Evolutionary conservation across 306 rosid species (phyloP), one percentile per base, ranked within the genome.

Genomic region (Geum urbanum): DNA sequence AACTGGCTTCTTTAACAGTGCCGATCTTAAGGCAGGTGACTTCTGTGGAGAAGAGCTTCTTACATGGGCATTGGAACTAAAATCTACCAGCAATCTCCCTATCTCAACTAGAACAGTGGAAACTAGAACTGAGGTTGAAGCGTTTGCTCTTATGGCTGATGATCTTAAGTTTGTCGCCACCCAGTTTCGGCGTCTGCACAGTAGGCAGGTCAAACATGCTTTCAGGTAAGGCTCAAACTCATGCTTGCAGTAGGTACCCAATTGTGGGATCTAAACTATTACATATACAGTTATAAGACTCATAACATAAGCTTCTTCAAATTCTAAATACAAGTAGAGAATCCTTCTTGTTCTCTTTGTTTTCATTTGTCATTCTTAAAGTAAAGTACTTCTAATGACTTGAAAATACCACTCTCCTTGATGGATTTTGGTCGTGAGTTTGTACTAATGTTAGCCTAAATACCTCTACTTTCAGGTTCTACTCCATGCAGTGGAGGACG

Each of bases 41-140:
- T 94, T 94, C 58, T 94, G 98, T 69, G 98, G 98, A 43, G 98
- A 94, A 71, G 97, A 90, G 85, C 96, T 94, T 75, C 83, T 94
- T 22, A 89, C 94, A 47, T 94, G 96, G 98, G 98, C 98, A 6
- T 78, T 88, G 83, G 95, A 88, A 69, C 89, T 95, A 19, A 73
- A 53, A 46, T 24, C 87, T 60, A 52, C 96, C 35, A 22, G 91
- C 60, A 79, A 77, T 45, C 87, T 94, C 67, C 98, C 97, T 8
- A 78, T 73, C 40, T 94, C 97, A 53, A 87, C 92, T 1, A 81
- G 95, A 73, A 94, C 96, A 6, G 96, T 94, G 2, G 67, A 81
- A 62, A 66, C 96, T 16, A 75, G 77, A 16, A 80, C 90, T 12
- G 99, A 91, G 72, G 99, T 94, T 32, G 96, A 89, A 76, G 99